A percentile compares a stretch with the other conserved stretches of the same genome.
Evolutionary conservation across 1,284 basidiomycete species (phyloP).

Genomic region (Mycena sp.): DNA sequence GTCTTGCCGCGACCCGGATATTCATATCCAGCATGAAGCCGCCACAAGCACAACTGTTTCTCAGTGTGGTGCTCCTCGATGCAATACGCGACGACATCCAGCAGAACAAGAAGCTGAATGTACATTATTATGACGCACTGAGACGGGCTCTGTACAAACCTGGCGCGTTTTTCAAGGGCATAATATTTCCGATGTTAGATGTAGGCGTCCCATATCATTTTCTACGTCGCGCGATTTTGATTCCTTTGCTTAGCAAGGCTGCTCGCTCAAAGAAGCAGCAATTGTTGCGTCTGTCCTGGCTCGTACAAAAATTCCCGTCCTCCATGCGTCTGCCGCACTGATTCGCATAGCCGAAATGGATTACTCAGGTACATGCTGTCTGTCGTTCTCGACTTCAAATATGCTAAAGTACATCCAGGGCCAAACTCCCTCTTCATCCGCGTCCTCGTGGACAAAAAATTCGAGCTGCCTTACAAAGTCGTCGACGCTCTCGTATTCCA

Average conservation of each 20-base stretch:
- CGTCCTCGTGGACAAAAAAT: constrained; percentile 97
- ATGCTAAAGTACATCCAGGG: constrained; percentile 58
- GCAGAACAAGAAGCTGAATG: constrained; percentile 88
- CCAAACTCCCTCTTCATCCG: constrained; percentile 98
- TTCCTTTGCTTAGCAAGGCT: constrained; percentile 61
- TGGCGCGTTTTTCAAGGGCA: constrained; percentile 98
- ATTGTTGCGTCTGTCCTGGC: constrained; percentile 94
- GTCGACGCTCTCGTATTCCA: constrained; percentile 98
- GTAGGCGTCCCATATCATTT: constrained; percentile 56
- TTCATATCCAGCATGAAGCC: constrained; percentile 99
- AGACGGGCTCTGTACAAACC: constrained; percentile 97
- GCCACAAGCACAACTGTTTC: constrained; percentile 92
- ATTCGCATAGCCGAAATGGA: constrained; percentile 97
- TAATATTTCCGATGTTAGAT: constrained; percentile 95
- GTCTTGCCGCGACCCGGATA: constrained; percentile 93
- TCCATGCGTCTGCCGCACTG: constrained; percentile 96
- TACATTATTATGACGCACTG: constrained; percentile 94
- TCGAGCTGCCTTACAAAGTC: constrained; percentile 98
- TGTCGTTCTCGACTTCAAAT: not conserved
- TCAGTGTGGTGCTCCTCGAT: constrained; percentile 92
- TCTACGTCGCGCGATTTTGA: not conserved
- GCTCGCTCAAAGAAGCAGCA: constrained; percentile 94
- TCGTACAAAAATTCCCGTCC: constrained; percentile 92
- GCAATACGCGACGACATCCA: constrained; percentile 92
- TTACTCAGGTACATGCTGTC: constrained; percentile 73